Conservation (phyloP, 495 filamentous ascomycete genomes). For the Talaromyces trachyspermus region DNA sequence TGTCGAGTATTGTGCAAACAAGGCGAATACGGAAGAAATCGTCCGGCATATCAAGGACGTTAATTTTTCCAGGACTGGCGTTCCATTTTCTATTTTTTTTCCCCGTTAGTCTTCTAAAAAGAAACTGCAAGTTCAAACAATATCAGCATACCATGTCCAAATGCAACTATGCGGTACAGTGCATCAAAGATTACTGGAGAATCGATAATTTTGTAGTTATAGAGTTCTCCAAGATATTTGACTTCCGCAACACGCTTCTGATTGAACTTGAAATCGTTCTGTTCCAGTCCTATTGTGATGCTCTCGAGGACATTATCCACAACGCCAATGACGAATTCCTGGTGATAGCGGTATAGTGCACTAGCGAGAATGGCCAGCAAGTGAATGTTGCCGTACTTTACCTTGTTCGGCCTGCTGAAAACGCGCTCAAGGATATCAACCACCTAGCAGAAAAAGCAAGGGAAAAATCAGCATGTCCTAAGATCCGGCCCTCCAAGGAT, state of each 20-base stretch:
- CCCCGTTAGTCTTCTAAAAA: slow-evolving; percentile 5
- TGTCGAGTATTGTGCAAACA: slow-evolving; percentile 83
- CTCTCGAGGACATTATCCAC: slow-evolving; percentile 88
- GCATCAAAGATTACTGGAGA: slow-evolving; percentile 93
- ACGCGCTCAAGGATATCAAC: slow-evolving; percentile 80
- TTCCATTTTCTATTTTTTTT: slow-evolving; percentile 52
- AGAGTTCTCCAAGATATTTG: slow-evolving; percentile 94
- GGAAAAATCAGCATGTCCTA: no score
- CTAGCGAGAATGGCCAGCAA: slow-evolving; percentile 87
- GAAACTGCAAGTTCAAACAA: neutral
- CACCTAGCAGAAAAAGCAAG: slow-evolving; percentile 40
- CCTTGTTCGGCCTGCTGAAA: slow-evolving; percentile 91
- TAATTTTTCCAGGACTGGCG: slow-evolving; percentile 67
- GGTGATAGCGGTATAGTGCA: slow-evolving; percentile 82
- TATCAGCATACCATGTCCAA: slow-evolving; percentile 63
- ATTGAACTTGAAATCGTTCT: slow-evolving; percentile 97
- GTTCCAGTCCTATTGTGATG: slow-evolving; percentile 80
- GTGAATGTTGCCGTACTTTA: slow-evolving; percentile 96
- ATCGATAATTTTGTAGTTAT: slow-evolving; percentile 97
- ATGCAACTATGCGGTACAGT: slow-evolving; percentile 87
- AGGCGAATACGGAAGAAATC: slow-evolving; percentile 94
- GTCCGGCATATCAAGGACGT: slow-evolving; percentile 76
- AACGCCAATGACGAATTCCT: slow-evolving; percentile 77
- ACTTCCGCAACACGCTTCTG: slow-evolving; percentile 92
- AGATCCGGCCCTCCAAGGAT: no score